Evolutionary conservation across 345 rosid species (phyloP).

Genomic region (Hypericum perforatum): DNA sequence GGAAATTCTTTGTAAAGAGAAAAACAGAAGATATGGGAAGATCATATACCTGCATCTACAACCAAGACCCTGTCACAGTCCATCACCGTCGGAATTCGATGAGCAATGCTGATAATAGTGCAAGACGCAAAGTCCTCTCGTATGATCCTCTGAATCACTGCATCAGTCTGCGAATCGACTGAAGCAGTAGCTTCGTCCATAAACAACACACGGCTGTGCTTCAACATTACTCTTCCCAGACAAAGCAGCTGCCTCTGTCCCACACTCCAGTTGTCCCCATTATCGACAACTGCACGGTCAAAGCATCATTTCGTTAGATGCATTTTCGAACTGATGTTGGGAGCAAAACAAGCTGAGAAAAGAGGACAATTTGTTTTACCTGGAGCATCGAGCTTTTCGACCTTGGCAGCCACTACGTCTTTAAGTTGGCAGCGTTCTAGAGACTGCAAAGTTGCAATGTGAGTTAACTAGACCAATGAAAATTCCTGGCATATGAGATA

Average conservation of each 20-base stretch:
- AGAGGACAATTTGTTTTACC: constrained; percentile 24
- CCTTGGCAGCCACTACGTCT: constrained; percentile 60
- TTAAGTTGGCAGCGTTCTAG: constrained; percentile 88
- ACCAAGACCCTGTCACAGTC: constrained; percentile 88
- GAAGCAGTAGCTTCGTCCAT: constrained; percentile 98
- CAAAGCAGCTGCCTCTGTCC: constrained; percentile 96
- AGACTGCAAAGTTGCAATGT: constrained; percentile 33
- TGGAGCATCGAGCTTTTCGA: constrained; percentile 67
- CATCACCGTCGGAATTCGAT: constrained; percentile 95
- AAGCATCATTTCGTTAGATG: background rate
- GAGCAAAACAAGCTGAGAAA: background rate
- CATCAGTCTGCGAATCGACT: constrained; percentile 85
- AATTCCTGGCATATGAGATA: background rate
- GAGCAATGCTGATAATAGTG: constrained; percentile 92
- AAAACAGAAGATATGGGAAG: background rate
- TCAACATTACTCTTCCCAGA: constrained; percentile 82
- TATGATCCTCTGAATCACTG: constrained; percentile 77
- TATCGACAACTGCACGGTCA: constrained; percentile 58
- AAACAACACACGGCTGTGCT: constrained; percentile 65
- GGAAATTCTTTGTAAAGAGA: no score
- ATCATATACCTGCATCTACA: constrained; percentile 52
- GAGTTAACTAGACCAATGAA: background rate
- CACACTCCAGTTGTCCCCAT: constrained; percentile 96
- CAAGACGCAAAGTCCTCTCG: constrained; percentile 76
- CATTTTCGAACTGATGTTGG: background rate